Conservation (phyloP, 2,329 filamentous ascomycete species). For the Ophiobolus disseminans region DNA sequence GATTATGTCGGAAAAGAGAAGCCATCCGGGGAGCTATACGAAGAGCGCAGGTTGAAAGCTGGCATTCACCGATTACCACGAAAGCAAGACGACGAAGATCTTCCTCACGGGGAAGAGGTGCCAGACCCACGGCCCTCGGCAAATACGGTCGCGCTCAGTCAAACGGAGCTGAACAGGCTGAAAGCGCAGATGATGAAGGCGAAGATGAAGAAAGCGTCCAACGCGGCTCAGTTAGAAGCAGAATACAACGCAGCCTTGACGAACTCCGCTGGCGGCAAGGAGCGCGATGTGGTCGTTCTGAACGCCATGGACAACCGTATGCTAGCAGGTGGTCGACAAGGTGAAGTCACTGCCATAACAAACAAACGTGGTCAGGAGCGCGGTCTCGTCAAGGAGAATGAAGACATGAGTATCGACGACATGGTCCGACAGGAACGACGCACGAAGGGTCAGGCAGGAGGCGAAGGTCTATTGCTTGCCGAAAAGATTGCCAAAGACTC, state of each 20-base stretch:
- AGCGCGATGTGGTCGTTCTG: slow-evolving; percentile 77
- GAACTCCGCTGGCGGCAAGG: slow-evolving; percentile 62
- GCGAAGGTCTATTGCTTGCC: slow-evolving; percentile 82
- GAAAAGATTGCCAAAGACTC: slow-evolving; percentile 93
- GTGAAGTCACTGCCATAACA: slow-evolving; percentile 78
- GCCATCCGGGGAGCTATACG: slow-evolving; percentile 84
- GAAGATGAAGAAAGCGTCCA: slow-evolving; percentile 78
- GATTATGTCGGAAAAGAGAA: slow-evolving; percentile 86
- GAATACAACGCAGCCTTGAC: slow-evolving; percentile 82
- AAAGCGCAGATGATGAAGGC: slow-evolving; percentile 97
- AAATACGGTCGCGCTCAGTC: slow-evolving; percentile 66
- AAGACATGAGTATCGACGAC: slow-evolving; percentile 94
- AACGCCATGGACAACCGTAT: slow-evolving; percentile 89
- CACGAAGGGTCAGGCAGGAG: slow-evolving; percentile 77
- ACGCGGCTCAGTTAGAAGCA: slow-evolving; percentile 77
- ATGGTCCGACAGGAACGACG: slow-evolving; percentile 96
- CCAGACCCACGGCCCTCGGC: slow-evolving; percentile 60
- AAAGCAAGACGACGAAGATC: slow-evolving; percentile 34
- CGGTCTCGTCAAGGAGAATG: slow-evolving; percentile 85
- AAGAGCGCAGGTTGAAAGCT: slow-evolving; percentile 72
- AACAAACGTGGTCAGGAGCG: slow-evolving; percentile 85
- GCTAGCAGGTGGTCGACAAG: slow-evolving; percentile 75
- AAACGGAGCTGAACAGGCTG: slow-evolving; percentile 83
- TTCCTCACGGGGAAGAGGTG: slow-evolving; percentile 64
- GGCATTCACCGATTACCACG: slow-evolving; percentile 53